These are phyloP conservation scores for Salvia rosmarinus DNA, from an alignment of 257 asterid genomes.

Conservation along the genomic window DNA sequence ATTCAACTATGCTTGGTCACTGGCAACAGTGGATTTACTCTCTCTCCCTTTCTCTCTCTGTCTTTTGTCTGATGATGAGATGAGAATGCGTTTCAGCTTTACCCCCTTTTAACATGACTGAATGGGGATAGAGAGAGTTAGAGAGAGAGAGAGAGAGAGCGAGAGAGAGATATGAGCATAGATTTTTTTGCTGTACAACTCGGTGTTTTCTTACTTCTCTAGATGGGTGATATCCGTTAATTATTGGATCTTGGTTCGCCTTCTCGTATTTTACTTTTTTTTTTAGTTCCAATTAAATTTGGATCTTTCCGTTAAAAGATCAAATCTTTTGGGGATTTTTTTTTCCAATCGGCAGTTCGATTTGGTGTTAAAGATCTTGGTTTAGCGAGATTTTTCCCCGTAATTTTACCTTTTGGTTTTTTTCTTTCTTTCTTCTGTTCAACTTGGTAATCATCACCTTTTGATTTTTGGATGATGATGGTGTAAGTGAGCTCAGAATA, in stretches of 20 bases:
- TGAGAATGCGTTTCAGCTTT: conserved; percentile 40
- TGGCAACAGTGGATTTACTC: conserved; percentile 20
- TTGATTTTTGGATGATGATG: conserved; percentile 43
- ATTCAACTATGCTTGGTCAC: conserved; percentile 37
- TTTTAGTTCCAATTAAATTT: background rate
- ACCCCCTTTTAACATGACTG: conserved; percentile 41
- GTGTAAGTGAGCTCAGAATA: conserved; percentile 38
- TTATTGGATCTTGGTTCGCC: background rate
- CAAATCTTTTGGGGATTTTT: background rate
- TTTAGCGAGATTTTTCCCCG: background rate
- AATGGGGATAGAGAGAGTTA: conserved; percentile 22
- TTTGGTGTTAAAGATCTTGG: conserved; percentile 35
- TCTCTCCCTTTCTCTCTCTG: conserved; percentile 6
- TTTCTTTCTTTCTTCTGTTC: conserved; percentile 22
- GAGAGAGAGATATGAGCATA: background rate
- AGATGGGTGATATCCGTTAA: conserved; percentile 18
- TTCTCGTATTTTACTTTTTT: conserved; percentile 6
- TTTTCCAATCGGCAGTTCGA: conserved; percentile 28
- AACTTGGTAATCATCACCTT: conserved; percentile 45
- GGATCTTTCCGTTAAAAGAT: background rate
- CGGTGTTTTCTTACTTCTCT: conserved; percentile 14
- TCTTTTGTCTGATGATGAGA: conserved; percentile 41
- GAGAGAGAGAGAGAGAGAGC: conserved; percentile 11
- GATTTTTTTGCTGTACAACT: conserved; percentile 9
- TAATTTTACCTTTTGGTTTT: background rate